Evolutionary conservation across 345 rosid genomes (phyloP).

Genomic region (Eucalyptus tenuipes): DNA sequence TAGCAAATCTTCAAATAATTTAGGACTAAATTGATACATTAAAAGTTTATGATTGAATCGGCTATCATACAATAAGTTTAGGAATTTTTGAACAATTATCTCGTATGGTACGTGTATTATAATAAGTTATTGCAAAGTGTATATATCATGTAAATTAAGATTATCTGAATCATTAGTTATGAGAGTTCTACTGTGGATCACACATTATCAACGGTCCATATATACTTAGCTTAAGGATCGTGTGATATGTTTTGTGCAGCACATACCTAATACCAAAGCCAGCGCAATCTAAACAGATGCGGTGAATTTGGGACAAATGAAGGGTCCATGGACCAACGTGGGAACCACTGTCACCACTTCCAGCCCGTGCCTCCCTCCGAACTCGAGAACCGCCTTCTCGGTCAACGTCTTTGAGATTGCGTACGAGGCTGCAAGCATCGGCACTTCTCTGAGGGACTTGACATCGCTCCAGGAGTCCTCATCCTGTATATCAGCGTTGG

Average conservation of each 20-base stretch:
- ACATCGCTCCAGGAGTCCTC: conserved; percentile 24
- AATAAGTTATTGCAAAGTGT: neutral
- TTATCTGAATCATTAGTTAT: too few relatives aligned
- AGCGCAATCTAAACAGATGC: neutral
- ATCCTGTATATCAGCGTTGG: neutral
- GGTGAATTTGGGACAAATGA: conserved; percentile 11
- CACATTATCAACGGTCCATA: neutral
- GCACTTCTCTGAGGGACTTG: neutral
- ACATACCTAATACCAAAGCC: conserved; percentile 11
- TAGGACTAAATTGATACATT: too few relatives aligned
- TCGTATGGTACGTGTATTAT: neutral
- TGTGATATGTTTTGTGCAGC: neutral
- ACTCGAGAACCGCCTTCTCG: conserved; percentile 15
- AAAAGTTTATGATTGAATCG: too few relatives aligned
- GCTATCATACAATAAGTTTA: neutral
- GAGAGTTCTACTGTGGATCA: neutral
- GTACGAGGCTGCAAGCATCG: neutral
- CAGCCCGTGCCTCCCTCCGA: conserved; percentile 9
- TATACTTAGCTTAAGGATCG: neutral
- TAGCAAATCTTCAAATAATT: too few relatives aligned
- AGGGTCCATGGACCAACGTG: conserved; percentile 15
- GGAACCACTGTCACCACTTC: conserved; percentile 22
- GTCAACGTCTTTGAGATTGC: conserved; percentile 10
- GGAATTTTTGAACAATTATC: too few relatives aligned
- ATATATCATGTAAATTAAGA: neutral